Evolutionary conservation across 805 yeast genomes (phyloP), one percentile per base, ranked within the genome.

Genomic region (Ogataea pini): DNA sequence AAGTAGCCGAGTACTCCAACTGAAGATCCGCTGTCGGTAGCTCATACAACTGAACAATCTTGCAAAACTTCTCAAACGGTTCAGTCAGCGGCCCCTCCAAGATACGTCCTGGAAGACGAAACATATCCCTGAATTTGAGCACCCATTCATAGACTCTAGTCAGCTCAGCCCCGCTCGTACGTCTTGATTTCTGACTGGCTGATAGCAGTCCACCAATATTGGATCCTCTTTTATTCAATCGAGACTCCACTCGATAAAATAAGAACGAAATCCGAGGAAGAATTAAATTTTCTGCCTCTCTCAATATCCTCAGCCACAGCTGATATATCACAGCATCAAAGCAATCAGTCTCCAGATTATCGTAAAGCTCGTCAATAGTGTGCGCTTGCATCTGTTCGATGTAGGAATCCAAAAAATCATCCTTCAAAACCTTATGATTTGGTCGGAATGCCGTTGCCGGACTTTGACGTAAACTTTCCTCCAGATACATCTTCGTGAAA

Each of bases 221-320:
- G 2, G 56, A 48, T 3, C 50, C n/a, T 9, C 55, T 52, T 33
- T 54, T 56, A 42, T 56, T 51, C 24, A 56, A 46, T n/a, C 55
- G 48, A 2, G 50, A 42, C 27, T 50, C 54, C 46, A 51, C 52
- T 42, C 46, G 65, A 66, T 27, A 69, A 71, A 58, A 76, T 69
- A 10, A 44, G 32, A 50, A 49, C 17, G 82, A 75, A 25, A 89
- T 64, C 17, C 87, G 80, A 0, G 98, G 98, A 5, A 92, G 67
- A 3, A 90, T 63, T 14, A 92, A 69, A 32, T 74, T 76, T 58
- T 89, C 96, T 1, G 92, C 86, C 19, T 82, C 74, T 2, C 72
- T 67, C 7, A 92, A 71, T 1, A 89, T 81, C 10, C 81, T 82
- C n/a, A 71, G 69, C 98, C 98, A 92, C 0, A 92, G 80, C 44